Base-by-base conservation (phyloP, 179 eudicot species). In the Corrigiola litoralis region DNA sequence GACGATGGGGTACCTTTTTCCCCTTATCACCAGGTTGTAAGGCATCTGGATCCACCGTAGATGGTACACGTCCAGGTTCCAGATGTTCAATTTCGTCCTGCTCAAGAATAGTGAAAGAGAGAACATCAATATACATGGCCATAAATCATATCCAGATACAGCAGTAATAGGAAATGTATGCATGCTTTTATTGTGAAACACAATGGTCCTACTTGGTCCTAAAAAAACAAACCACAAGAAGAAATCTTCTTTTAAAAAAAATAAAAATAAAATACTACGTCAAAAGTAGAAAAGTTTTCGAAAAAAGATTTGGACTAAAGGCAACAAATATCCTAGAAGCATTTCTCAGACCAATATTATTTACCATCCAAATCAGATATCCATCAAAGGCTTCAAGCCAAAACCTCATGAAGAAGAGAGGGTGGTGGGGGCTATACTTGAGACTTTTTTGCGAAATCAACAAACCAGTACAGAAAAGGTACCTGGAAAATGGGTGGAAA, bases 81-180 rank as follows among this genome's bases (percentile, higher is more conserved):
- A 92, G 84, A 67, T 89, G 96, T 20, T 85, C 78, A 29, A 92
- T 82, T 68, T 92, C 98, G 66, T 92, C 98, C 98, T 92, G 87
- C 32, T 37, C 29, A 46, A 57, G 42, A 57, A 38, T 53, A 18
- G 13, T 36, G 21, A 54, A 58, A 62, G 53, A 29, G 12, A 33
- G 60, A 48, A 21, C 18, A 41, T 66, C 40, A 52, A 18, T 38
- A 24, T 18, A 38, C 17, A 25, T 24, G n/a, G n/a, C n/a, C n/a
- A n/a, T n/a, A n/a, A n/a, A n/a, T 31, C 40, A 16, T 3, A 11
- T 23, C 23, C 10, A 29, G 38, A 32, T n/a, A n/a, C n/a, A n/a
- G n/a, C n/a, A n/a, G n/a, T n/a, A n/a, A n/a, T n/a, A n/a, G n/a
- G n/a, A n/a, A n/a, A n/a, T n/a, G n/a, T n/a, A n/a, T n/a, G n/a